Evolutionary conservation across 2,329 filamentous ascomycete species (phyloP).

Genomic region (Colletotrichum sidae): DNA sequence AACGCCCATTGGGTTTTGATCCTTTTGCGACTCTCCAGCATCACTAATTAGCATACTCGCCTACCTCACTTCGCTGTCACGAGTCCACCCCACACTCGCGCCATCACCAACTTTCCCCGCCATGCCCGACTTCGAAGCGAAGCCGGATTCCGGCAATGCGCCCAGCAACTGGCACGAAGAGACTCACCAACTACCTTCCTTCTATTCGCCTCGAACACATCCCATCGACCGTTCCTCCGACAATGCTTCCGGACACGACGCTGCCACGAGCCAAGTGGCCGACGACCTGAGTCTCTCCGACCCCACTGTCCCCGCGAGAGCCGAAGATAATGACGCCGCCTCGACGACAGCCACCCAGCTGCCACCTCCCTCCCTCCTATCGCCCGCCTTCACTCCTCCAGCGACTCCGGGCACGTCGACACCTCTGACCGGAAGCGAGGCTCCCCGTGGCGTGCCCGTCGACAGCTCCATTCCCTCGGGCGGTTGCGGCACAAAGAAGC

Average conservation of each 20-base stretch:
- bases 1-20: constrained; percentile 7
- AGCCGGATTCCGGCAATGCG: constrained; percentile 33
- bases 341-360: constrained; percentile 38
- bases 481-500: constrained; percentile 72
- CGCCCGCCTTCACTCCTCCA: constrained; percentile 85
- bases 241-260: constrained; percentile 39
- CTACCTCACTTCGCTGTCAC: neutral
- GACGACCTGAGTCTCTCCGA: constrained; percentile 36
- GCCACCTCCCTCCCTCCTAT: constrained; percentile 79
- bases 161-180: constrained; percentile 45
- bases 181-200: constrained; percentile 55
- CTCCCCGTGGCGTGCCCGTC: constrained; percentile 67
- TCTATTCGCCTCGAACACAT: constrained; percentile 57
- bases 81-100: neutral
- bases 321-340: constrained; percentile 32
- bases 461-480: constrained; percentile 69
- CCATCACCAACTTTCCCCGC: constrained; percentile 18
- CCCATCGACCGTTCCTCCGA: constrained; percentile 40
- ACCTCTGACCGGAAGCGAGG: constrained; percentile 51
- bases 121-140: constrained; percentile 42
- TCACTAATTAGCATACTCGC: neutral
- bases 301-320: constrained; percentile 27
- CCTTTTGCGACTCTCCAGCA: too few species aligned
- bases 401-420: constrained; percentile 71
- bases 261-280: constrained; percentile 31